phyloP scores from a whole-genome alignment of 73 alveolate genomes.

The Durusdinium trenchii region DNA sequence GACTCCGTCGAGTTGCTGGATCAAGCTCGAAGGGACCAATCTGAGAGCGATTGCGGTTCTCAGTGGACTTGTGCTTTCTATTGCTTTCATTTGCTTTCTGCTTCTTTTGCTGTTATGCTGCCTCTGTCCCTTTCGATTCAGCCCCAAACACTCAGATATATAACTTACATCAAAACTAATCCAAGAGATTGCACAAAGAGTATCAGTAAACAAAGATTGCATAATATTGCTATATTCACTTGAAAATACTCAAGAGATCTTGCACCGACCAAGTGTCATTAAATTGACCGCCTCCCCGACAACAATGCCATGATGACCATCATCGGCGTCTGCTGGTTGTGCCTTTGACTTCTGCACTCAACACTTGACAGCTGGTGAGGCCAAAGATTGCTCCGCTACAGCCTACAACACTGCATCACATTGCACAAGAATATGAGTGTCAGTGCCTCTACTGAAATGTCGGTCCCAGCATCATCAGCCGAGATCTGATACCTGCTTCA shows the following conservation, averaged over 20 bases:
- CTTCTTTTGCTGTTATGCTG: too few relatives aligned
- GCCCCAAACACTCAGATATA: too few relatives aligned
- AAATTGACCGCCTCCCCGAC: slow-evolving; percentile 68
- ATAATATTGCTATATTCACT: too few relatives aligned
- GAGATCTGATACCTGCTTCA: slow-evolving; percentile 85
- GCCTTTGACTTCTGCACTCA: neutral
- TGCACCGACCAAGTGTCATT: too few relatives aligned
- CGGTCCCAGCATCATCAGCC: slow-evolving; percentile 92
- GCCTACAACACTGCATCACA: neutral
- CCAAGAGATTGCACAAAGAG: too few relatives aligned
- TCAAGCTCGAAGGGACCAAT: slow-evolving; percentile 93
- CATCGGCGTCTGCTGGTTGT: slow-evolving; percentile 90
- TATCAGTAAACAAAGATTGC: too few relatives aligned
- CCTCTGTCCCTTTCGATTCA: too few relatives aligned
- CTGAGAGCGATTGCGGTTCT: too few relatives aligned
- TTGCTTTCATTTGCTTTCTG: too few relatives aligned
- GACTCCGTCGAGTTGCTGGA: slow-evolving; percentile 91
- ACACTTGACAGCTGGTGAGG: neutral
- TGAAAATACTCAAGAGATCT: too few relatives aligned
- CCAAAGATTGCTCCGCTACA: neutral
- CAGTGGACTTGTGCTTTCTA: too few relatives aligned
- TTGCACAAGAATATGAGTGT: neutral
- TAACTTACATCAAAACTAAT: too few relatives aligned
- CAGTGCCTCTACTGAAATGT: slow-evolving; percentile 63
- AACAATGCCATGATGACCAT: slow-evolving; percentile 67